Conservation (phyloP, 148 eudicot genomes). For the Vaccinium myrtillus region DNA sequence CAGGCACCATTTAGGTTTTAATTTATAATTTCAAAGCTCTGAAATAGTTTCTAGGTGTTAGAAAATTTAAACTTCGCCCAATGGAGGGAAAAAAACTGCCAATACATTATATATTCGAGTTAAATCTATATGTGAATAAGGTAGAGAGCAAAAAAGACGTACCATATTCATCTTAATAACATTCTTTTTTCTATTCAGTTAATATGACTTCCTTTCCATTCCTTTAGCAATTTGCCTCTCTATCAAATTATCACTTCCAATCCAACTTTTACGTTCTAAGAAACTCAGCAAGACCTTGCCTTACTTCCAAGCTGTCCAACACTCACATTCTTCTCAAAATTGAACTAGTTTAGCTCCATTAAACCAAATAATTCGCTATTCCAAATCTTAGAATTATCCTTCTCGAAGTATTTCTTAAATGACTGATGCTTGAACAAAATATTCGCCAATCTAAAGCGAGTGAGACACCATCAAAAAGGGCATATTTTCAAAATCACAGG, state of each 20-base stretch:
- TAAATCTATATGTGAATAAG: neutral
- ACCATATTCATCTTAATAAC: neutral
- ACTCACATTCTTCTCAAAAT: neutral
- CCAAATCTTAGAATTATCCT: neutral
- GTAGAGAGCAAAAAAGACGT: neutral
- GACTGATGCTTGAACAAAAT: neutral
- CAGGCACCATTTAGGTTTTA: neutral
- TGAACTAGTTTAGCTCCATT: neutral
- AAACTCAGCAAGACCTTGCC: neutral
- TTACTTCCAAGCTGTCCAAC: neutral
- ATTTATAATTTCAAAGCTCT: neutral
- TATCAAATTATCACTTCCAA: neutral
- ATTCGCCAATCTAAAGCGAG: neutral
- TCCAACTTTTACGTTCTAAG: neutral
- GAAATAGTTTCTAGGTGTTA: neutral
- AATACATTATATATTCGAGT: neutral
- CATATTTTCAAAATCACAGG: neutral
- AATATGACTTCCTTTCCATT: neutral
- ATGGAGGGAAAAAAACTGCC: neutral
- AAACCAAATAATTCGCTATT: neutral
- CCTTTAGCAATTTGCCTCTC: neutral
- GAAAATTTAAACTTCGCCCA: neutral
- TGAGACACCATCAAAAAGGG: neutral
- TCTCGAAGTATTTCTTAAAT: neutral
- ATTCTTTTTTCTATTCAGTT: neutral